Percentiles rank a stretch among this genome's conserved stretches.
Conservation (phyloP, 2,329 filamentous ascomycete genomes). For the Verticillium zaregamsianum region DNA sequence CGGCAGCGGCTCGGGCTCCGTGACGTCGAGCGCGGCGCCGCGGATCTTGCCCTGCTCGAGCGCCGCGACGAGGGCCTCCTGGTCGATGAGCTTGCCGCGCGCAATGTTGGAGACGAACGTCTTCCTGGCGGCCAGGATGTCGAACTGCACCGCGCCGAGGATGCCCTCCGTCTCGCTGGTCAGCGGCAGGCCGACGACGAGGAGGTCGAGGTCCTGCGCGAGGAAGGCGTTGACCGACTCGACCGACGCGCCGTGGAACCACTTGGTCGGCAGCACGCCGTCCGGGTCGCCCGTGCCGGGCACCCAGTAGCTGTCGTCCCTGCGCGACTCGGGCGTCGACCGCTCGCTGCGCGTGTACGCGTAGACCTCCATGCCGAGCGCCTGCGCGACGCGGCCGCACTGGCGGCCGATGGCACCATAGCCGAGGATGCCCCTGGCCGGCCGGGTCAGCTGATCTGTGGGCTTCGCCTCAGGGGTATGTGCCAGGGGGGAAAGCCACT, state of each 20-base stretch:
- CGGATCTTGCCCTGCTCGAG: constrained; percentile 40
- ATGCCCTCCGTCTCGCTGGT: constrained; percentile 43
- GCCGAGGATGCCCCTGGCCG: constrained; percentile 44
- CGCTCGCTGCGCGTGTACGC: constrained; percentile 71
- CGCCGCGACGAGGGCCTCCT: constrained; percentile 54
- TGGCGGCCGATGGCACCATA: constrained; percentile 53
- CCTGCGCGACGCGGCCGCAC: constrained; percentile 51
- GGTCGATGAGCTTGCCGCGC: constrained; percentile 49
- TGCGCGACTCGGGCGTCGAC: constrained; percentile 59
- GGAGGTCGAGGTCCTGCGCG: constrained; percentile 43
- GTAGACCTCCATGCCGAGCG: constrained; percentile 67
- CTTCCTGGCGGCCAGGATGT: constrained; percentile 37
- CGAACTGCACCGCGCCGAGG: constrained; percentile 47
- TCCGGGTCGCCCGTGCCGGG: constrained; percentile 57
- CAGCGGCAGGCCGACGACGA: constrained; percentile 48
- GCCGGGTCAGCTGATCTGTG: not conserved
- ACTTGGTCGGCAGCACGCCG: constrained; percentile 42
- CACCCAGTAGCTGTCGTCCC: constrained; percentile 63
- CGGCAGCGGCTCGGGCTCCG: constrained; percentile 74
- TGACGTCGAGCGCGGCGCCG: constrained; percentile 74
- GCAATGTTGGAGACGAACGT: constrained; percentile 70
- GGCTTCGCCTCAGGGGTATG: not conserved
- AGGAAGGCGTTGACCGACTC: constrained; percentile 47
- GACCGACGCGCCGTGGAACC: constrained; percentile 43
- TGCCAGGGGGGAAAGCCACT: constrained; percentile 14